Conservation (phyloP, 2,329 filamentous ascomycete genomes). For the Penicillium sp. region DNA sequence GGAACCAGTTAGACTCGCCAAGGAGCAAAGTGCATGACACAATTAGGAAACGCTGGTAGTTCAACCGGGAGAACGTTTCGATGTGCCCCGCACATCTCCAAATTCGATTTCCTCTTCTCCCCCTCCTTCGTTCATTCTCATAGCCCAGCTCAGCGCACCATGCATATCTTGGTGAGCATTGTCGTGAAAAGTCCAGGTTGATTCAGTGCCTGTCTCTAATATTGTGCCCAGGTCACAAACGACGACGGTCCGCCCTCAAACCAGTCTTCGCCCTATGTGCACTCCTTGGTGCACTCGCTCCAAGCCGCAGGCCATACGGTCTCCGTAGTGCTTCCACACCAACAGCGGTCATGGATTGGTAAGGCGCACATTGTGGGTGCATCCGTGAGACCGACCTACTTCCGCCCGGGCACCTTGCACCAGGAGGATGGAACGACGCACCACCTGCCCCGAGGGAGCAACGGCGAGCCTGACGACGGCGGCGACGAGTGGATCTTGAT, state of each 20-base stretch:
- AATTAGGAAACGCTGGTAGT: not conserved
- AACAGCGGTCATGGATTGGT: constrained; percentile 94
- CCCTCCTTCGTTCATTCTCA: constrained; percentile 10
- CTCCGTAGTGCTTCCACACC: constrained; percentile 83
- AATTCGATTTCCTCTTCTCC: constrained; percentile 11
- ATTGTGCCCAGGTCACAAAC: constrained; percentile 48
- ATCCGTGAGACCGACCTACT: constrained; percentile 77
- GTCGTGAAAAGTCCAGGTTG: not conserved
- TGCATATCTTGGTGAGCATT: constrained; percentile 48
- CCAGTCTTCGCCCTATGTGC: constrained; percentile 73
- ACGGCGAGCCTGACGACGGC: constrained; percentile 46
- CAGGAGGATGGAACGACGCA: constrained; percentile 64
- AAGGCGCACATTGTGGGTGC: constrained; percentile 96
- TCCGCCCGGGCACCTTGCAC: constrained; percentile 59
- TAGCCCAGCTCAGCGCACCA: constrained; percentile 20
- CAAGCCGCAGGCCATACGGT: constrained; percentile 75
- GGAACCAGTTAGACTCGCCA: not conserved
- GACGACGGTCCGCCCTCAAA: constrained; percentile 76
- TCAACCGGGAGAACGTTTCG: too few species aligned
- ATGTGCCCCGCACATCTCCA: too few species aligned
- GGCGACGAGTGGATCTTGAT: constrained; percentile 76
- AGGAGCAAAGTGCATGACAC: not conserved
- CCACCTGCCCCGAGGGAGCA: constrained; percentile 48
- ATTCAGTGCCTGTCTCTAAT: constrained; percentile 4
- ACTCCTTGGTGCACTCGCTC: constrained; percentile 64